phyloP scores from a whole-genome alignment of 352 stramenopile genomes.

The Phytophthora europaea region DNA sequence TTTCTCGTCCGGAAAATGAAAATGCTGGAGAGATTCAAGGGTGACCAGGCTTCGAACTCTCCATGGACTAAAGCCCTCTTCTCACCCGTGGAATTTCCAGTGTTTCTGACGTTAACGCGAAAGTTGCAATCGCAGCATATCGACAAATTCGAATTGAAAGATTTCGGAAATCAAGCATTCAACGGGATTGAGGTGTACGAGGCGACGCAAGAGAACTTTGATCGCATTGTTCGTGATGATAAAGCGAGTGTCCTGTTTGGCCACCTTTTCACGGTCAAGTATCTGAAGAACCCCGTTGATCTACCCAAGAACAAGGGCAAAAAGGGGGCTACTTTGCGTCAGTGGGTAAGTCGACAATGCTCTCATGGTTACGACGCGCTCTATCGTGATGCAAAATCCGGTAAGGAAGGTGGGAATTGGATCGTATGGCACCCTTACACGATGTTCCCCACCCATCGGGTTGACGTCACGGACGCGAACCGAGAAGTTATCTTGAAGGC shows the following conservation, averaged over 20 bases:
- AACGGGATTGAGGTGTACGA: constrained; percentile 55
- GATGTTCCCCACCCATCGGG: constrained; percentile 55
- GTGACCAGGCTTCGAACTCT: constrained; percentile 21
- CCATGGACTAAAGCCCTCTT: constrained; percentile 58
- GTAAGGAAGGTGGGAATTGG: constrained; percentile 35
- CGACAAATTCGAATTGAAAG: constrained; percentile 39
- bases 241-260: constrained; percentile 47
- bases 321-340: constrained; percentile 20
- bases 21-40: constrained; percentile 58
- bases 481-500: constrained; percentile 15
- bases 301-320: constrained; percentile 40
- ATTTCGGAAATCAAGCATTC: constrained; percentile 46
- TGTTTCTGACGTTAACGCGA: constrained; percentile 32
- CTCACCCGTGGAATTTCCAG: constrained; percentile 42
- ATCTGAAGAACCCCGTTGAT: constrained; percentile 38
- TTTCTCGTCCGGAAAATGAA: constrained; percentile 59
- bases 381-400: constrained; percentile 33
- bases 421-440: constrained; percentile 60
- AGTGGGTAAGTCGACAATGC: constrained; percentile 55
- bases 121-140: constrained; percentile 30
- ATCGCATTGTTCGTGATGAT: constrained; percentile 11
- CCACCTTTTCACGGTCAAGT: constrained; percentile 40
- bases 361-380: constrained; percentile 64
- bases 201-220: constrained; percentile 49
- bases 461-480: constrained; percentile 39